Conservation (phyloP, 768 basidiomycete genomes). For the Trametes punicea region DNA sequence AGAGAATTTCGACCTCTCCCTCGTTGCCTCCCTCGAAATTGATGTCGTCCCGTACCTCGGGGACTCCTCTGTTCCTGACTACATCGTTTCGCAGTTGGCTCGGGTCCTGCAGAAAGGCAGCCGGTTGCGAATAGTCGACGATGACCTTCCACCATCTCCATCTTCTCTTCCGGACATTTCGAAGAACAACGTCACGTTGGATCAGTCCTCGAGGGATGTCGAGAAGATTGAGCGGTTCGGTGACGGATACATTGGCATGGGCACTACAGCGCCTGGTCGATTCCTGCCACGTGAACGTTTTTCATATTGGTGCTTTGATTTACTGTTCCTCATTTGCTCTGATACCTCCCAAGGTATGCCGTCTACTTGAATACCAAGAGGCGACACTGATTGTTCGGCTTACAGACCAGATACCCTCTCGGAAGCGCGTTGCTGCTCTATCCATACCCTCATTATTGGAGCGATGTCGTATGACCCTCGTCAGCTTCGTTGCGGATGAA, state of each 20-base stretch:
- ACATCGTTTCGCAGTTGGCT: constrained; percentile 62
- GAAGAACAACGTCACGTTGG: not conserved
- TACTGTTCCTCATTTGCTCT: constrained; percentile 79
- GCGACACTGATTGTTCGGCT: not conserved
- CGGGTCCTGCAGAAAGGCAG: constrained; percentile 74
- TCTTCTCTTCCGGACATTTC: constrained; percentile 15
- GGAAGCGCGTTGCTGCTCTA: constrained; percentile 69
- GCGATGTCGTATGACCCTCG: constrained; percentile 68
- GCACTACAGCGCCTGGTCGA: constrained; percentile 56
- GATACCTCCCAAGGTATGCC: constrained; percentile 54
- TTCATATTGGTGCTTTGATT: constrained; percentile 90
- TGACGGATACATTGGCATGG: constrained; percentile 41
- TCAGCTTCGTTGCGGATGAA: constrained; percentile 80
- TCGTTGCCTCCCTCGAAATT: constrained; percentile 76
- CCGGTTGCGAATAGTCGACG: constrained; percentile 42
- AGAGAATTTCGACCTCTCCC: constrained; percentile 80
- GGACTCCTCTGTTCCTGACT: constrained; percentile 63
- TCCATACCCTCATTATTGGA: constrained; percentile 69
- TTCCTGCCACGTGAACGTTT: constrained; percentile 77
- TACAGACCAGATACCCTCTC: constrained; percentile 56
- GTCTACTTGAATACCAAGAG: not conserved
- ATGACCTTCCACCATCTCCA: constrained; percentile 21
- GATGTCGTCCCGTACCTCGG: constrained; percentile 80
- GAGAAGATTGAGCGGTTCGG: constrained; percentile 27
- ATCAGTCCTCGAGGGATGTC: constrained; percentile 5